A percentile compares a stretch with the other conserved stretches of the same genome.
phyloP scores from a whole-genome alignment of 257 asterid species.

The Linderniella brevidens region DNA sequence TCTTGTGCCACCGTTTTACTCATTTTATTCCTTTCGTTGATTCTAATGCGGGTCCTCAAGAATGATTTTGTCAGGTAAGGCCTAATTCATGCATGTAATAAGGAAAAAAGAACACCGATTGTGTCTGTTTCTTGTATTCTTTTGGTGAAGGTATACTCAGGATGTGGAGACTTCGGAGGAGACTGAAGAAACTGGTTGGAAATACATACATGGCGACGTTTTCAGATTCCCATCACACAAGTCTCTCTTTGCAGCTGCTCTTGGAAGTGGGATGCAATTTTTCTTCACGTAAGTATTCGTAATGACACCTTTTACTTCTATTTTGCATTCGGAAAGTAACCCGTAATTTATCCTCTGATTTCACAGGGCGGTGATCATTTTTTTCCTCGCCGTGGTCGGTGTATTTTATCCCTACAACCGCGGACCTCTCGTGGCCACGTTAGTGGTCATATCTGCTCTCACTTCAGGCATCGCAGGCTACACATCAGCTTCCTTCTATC shows the following conservation, averaged over 20 bases:
- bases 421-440: constrained; percentile 44
- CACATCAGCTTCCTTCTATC: constrained; percentile 48
- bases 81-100: neutral
- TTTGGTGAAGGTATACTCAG: constrained; percentile 37
- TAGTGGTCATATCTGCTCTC: constrained; percentile 50
- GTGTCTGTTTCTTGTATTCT: constrained; percentile 9
- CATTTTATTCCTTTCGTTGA: constrained; percentile 46
- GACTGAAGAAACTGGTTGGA: constrained; percentile 75
- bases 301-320: neutral
- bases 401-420: constrained; percentile 61
- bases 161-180: constrained; percentile 54
- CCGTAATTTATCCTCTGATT: too few species aligned
- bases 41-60: constrained; percentile 55
- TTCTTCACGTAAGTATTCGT: constrained; percentile 38
- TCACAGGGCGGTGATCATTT: constrained; percentile 39
- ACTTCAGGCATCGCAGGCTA: constrained; percentile 60
- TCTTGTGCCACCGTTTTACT: constrained; percentile 57
- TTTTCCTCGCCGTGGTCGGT: constrained; percentile 54
- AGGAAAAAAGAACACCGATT: neutral
- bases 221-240: constrained; percentile 49
- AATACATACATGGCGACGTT: constrained; percentile 63
- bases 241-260: constrained; percentile 47
- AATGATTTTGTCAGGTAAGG: constrained; percentile 58
- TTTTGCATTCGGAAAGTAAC: too few species aligned
- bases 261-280: constrained; percentile 60